phyloP scores from a whole-genome alignment of 2,329 filamentous ascomycete species.

The Orbilia ellipsospora region DNA sequence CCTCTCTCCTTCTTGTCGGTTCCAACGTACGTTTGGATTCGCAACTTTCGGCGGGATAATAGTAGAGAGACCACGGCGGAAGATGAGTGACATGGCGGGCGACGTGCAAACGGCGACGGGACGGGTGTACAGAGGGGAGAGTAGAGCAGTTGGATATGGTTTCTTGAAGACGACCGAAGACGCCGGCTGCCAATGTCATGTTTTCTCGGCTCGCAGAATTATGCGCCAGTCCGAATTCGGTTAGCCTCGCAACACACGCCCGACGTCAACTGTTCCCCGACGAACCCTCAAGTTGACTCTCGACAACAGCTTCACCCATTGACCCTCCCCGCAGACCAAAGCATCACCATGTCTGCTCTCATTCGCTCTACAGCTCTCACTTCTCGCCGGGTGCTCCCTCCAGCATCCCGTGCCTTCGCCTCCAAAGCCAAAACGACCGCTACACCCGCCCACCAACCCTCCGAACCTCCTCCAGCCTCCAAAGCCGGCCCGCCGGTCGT shows the following conservation, averaged over 20 bases:
- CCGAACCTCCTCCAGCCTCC: slow-evolving; percentile 35
- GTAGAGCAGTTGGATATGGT: slow-evolving; percentile 3
- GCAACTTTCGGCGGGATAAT: slow-evolving; percentile 98
- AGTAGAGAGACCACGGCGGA: slow-evolving; percentile 92
- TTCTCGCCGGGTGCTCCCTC: slow-evolving; percentile 37
- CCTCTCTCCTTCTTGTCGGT: slow-evolving; percentile 33
- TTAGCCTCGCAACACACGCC: slow-evolving; percentile 42
- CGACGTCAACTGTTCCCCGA: slow-evolving; percentile 29
- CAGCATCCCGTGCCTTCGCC: slow-evolving; percentile 36
- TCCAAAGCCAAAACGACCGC: slow-evolving; percentile 8
- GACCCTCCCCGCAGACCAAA: neutral
- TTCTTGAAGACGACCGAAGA: slow-evolving; percentile 8
- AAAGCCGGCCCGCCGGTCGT: slow-evolving; percentile 30
- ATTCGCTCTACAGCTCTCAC: slow-evolving; percentile 34
- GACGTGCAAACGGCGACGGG: slow-evolving; percentile 14
- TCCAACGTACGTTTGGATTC: slow-evolving; percentile 79
- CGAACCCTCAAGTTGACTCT: neutral
- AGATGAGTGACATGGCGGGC: slow-evolving; percentile 89
- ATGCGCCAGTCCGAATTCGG: slow-evolving; percentile 34
- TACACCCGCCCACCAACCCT: slow-evolving; percentile 35
- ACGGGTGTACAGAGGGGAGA: slow-evolving; percentile 9
- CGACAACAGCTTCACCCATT: neutral
- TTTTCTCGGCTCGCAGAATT: slow-evolving; percentile 42
- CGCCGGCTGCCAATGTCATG: slow-evolving; percentile 13
- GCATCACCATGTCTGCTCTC: slow-evolving; percentile 40